A percentile compares a stretch with the other conserved stretches of the same genome.
phyloP scores from a whole-genome alignment of 176 grass and related monocot genomes.

The Puccinellia tenuiflora region DNA sequence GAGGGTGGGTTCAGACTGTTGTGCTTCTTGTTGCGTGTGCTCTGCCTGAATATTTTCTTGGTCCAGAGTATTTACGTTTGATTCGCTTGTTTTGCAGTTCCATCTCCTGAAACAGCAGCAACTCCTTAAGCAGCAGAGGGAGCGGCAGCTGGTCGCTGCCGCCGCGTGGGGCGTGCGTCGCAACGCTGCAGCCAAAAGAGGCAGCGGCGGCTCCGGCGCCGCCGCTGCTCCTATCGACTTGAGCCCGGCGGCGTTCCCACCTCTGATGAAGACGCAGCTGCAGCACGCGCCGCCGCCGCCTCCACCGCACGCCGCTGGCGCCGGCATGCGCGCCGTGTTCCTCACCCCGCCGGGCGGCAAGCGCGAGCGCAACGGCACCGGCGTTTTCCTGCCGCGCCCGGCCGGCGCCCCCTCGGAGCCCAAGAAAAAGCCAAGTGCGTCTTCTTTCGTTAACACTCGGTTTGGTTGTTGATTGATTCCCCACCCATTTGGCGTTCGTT shows the following conservation, averaged over 20 bases:
- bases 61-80: not conserved
- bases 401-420: conserved; percentile 34
- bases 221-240: conserved; percentile 23
- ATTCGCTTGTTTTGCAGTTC: conserved; percentile 26
- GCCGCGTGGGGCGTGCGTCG: conserved; percentile 6
- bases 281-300: conserved; percentile 2
- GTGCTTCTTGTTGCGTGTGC: not conserved
- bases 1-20: conserved; percentile 31
- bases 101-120: conserved; percentile 77
- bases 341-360: conserved; percentile 38
- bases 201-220: not conserved
- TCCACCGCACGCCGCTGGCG: not conserved
- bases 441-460: not conserved
- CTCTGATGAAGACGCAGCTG: conserved; percentile 36
- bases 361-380: conserved; percentile 77
- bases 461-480: not conserved
- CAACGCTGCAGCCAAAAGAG: not conserved
- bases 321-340: conserved; percentile 64
- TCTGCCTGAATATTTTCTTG: not conserved
- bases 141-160: conserved; percentile 37
- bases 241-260: conserved; percentile 42
- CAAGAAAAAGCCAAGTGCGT: conserved; percentile 61
- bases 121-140: conserved; percentile 53
- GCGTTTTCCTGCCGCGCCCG: conserved; percentile 61
- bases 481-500: not conserved